phyloP scores from a whole-genome alignment of 2,329 filamentous ascomycete species.

The Hyphodiscus sp. region DNA sequence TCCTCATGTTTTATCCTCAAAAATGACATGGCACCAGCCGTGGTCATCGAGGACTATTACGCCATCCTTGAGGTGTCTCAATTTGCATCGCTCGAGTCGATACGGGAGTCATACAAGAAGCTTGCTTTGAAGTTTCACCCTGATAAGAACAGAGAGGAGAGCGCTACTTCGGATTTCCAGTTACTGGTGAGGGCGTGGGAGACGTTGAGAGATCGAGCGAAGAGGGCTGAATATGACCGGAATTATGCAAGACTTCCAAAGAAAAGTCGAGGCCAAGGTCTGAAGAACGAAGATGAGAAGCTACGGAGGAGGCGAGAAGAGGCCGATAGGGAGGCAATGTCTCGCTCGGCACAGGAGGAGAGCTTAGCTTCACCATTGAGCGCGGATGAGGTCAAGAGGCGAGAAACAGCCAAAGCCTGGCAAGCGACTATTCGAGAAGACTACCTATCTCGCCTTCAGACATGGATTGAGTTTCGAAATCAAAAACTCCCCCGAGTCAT shows the following conservation, averaged over 20 bases:
- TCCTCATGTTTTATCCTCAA: not conserved
- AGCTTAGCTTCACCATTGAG: not conserved
- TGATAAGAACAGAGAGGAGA: constrained; percentile 16
- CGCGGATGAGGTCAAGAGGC: not conserved
- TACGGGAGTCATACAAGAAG: constrained; percentile 17
- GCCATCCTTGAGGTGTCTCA: constrained; percentile 15
- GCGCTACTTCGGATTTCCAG: constrained; percentile 16
- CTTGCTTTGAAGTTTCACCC: constrained; percentile 19
- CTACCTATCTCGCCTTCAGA: constrained; percentile 5
- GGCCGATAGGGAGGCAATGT: constrained; percentile 5
- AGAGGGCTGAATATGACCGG: constrained; percentile 17
- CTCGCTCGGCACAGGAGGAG: not conserved
- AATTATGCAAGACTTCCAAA: constrained; percentile 4
- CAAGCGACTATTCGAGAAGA: constrained; percentile 6
- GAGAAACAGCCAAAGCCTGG: constrained; percentile 5
- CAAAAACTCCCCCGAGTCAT: not conserved
- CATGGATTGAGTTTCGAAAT: constrained; percentile 9
- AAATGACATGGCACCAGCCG: not conserved
- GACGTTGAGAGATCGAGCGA: constrained; percentile 11
- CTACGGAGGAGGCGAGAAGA: constrained; percentile 11
- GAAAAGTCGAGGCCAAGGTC: constrained; percentile 1
- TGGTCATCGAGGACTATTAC: constrained; percentile 17
- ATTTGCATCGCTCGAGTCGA: constrained; percentile 8
- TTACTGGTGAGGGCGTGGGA: constrained; percentile 19
- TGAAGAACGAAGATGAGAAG: constrained; percentile 1